phyloP scores from a whole-genome alignment of 2,329 filamentous ascomycete species.

The Plenodomus biglobosus region DNA sequence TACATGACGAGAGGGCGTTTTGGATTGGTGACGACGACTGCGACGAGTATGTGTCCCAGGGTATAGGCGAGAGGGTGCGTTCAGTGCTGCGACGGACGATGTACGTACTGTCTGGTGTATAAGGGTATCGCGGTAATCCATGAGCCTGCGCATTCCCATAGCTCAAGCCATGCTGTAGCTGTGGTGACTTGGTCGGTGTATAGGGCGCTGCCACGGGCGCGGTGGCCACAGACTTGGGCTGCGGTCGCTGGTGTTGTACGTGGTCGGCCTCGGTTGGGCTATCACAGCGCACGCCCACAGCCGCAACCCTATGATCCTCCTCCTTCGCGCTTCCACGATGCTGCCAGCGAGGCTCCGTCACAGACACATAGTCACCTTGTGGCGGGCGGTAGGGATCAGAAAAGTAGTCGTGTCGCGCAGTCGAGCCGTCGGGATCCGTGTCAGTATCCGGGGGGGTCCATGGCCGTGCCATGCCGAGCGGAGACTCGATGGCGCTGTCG shows the following conservation, averaged over 20 bases:
- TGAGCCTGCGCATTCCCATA: conserved; percentile 10
- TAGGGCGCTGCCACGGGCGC: conserved; percentile 19
- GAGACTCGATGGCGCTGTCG: conserved; percentile 24
- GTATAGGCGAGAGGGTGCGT: conserved; percentile 21
- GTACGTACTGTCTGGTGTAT: conserved; percentile 36
- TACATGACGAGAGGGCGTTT: conserved; percentile 34
- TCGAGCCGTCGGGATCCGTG: conserved; percentile 3
- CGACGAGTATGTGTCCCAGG: conserved; percentile 28
- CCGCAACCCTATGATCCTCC: conserved; percentile 6
- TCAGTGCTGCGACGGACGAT: conserved; percentile 20
- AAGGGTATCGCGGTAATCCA: conserved; percentile 32
- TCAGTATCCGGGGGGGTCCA: conserved; percentile 38
- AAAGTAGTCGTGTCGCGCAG: conserved; percentile 23
- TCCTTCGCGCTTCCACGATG: conserved; percentile 1
- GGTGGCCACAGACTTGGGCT: conserved; percentile 16
- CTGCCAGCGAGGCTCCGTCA: conserved; percentile 14
- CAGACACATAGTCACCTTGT: conserved; percentile 11
- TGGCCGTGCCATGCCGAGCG: conserved; percentile 25
- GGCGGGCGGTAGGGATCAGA: conserved; percentile 19
- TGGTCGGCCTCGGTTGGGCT: conserved; percentile 11
- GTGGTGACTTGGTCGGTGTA: conserved; percentile 23
- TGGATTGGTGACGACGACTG: conserved; percentile 32
- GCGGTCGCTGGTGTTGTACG: conserved; percentile 14
- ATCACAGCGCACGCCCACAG: conserved; percentile 9
- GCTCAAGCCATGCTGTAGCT: not conserved